Conservation (phyloP, 345 rosid species). For the Rhizophora apiculata region DNA sequence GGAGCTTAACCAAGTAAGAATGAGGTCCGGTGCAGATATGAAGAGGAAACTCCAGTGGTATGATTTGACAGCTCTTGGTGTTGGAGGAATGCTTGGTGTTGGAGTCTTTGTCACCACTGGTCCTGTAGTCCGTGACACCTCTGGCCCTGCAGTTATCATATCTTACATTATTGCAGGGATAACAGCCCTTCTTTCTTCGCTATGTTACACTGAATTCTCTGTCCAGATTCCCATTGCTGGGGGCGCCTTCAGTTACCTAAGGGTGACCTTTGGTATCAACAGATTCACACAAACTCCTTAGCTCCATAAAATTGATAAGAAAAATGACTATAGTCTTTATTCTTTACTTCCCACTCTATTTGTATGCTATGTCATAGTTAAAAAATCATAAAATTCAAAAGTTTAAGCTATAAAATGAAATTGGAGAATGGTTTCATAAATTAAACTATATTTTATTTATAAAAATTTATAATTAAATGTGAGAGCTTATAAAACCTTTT, state of each 20-base stretch:
- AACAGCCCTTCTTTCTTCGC: slow-evolving; percentile 82
- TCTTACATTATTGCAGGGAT: slow-evolving; percentile 78
- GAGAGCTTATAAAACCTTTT: no score
- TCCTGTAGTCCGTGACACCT: slow-evolving; percentile 46
- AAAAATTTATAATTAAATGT: no score
- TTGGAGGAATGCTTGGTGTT: slow-evolving; percentile 93
- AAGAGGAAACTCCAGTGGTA: slow-evolving; percentile 80
- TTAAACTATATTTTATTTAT: no score
- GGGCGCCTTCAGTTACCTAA: slow-evolving; percentile 89
- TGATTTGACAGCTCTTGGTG: slow-evolving; percentile 84
- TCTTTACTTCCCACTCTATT: not conserved
- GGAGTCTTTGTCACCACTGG: slow-evolving; percentile 94
- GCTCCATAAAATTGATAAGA: not conserved
- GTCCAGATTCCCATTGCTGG: slow-evolving; percentile 95
- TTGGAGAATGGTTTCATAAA: slow-evolving; percentile 59
- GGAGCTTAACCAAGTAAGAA: slow-evolving; percentile 78
- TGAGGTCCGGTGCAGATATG: slow-evolving; percentile 96
- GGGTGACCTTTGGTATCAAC: slow-evolving; percentile 85
- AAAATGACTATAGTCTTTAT: not conserved
- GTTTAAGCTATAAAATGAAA: slow-evolving; percentile 22
- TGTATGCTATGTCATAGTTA: not conserved
- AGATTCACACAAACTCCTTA: not conserved
- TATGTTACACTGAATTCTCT: slow-evolving; percentile 91
- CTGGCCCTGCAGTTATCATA: slow-evolving; percentile 86
- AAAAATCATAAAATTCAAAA: slow-evolving; percentile 5